Conservation (phyloP, 768 basidiomycete genomes). For the Chiua virens region DNA sequence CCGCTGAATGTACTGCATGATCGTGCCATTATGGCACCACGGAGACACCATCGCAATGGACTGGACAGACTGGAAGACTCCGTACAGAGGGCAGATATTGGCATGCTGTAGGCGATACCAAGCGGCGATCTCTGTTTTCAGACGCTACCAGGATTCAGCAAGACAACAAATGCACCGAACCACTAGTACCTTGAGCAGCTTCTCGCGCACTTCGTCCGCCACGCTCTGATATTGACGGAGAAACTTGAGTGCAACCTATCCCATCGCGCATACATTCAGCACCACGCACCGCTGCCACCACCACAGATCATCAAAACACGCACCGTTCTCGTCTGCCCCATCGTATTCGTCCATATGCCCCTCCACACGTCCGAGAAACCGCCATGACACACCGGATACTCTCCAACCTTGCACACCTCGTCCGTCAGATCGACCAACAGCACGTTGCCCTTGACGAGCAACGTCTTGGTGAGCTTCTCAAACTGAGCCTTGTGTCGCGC, state of each 20-base stretch:
- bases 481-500: conserved; percentile 57
- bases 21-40: conserved; percentile 61
- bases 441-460: conserved; percentile 50
- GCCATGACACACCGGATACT: conserved; percentile 50
- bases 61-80: conserved; percentile 49
- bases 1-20: conserved; percentile 48
- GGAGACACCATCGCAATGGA: conserved; percentile 65
- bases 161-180: neutral
- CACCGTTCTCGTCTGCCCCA: conserved; percentile 34
- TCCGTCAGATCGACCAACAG: conserved; percentile 56
- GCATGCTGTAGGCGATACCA: conserved; percentile 59
- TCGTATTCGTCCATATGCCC: conserved; percentile 51
- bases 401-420: conserved; percentile 47
- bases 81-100: conserved; percentile 55
- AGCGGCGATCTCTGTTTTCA: conserved; percentile 54
- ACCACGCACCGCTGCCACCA: neutral
- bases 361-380: conserved; percentile 65
- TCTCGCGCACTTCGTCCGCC: conserved; percentile 51
- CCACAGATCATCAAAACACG: neutral
- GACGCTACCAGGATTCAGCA: conserved; percentile 37
- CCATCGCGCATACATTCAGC: conserved; percentile 1
- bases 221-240: conserved; percentile 48
- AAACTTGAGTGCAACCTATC: conserved; percentile 58
- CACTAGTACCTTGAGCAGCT: conserved; percentile 44
- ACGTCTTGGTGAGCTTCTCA: conserved; percentile 55